Evolutionary conservation across 768 basidiomycete species (phyloP).

Genomic region (Gymnopilus dilepis): DNA sequence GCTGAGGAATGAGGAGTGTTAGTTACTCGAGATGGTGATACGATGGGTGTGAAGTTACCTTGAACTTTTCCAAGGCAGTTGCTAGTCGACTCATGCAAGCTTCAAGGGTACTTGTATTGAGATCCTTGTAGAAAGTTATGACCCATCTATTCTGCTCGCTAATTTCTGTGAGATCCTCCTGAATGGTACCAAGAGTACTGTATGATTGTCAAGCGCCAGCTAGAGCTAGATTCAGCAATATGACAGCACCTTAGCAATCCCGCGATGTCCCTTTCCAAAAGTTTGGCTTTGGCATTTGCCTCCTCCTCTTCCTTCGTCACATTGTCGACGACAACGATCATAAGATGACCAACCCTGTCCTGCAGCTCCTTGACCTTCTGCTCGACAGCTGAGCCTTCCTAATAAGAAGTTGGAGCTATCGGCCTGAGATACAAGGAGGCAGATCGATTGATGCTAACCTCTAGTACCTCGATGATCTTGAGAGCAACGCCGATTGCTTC

Average conservation of each 20-base stretch:
- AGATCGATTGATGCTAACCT: neutral
- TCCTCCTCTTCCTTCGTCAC: neutral
- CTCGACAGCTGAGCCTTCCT: neutral
- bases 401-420: neutral
- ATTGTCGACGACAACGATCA: neutral
- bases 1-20: neutral
- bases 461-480: neutral
- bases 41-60: no score
- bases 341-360: neutral
- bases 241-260: neutral
- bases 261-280: neutral
- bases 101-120: no score
- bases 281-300: neutral
- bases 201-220: no score
- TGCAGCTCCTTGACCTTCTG: slow-evolving; percentile 1
- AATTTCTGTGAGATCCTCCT: no score
- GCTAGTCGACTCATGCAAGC: no score
- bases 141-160: no score
- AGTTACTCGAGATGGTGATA: no score
- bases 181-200: no score
- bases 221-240: no score
- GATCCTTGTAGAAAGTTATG: no score
- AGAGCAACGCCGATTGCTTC: neutral
- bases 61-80: no score
- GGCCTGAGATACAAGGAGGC: neutral